Evolutionary conservation across 163 green algal species (phyloP).

Genomic region (Smithsoniella earleae): DNA sequence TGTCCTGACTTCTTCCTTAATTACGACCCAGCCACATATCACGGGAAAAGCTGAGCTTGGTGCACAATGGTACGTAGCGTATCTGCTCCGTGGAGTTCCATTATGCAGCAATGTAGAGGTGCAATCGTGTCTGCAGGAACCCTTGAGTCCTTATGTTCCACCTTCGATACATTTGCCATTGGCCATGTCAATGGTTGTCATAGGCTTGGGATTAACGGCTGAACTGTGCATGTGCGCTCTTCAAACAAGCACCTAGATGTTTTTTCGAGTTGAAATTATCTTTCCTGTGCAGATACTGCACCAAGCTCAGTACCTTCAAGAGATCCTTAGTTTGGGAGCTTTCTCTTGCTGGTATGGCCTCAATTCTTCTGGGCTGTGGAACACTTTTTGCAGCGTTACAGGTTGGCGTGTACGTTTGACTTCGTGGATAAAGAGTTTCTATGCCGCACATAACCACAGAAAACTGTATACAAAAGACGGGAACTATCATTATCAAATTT

Average conservation of each 20-base stretch:
- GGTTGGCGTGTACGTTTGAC: constrained; percentile 21
- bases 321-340: neutral
- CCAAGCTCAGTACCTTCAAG: neutral
- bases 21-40: too few species aligned
- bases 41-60: too few species aligned
- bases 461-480: neutral
- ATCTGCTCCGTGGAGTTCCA: too few species aligned
- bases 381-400: neutral
- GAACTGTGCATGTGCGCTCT: constrained; percentile 14
- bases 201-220: neutral
- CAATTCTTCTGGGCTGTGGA: constrained; percentile 5
- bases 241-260: neutral
- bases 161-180: constrained; percentile 10
- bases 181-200: neutral
- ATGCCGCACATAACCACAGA: neutral
- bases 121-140: constrained; percentile 4
- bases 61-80: too few species aligned
- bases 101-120: neutral
- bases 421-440: neutral
- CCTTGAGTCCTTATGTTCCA: neutral
- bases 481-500: neutral
- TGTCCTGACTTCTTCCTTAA: too few species aligned
- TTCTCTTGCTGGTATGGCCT: neutral
- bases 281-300: constrained; percentile 15
- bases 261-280: neutral